Base-by-base conservation (phyloP, 108 stramenopile species). In the Pseudonitzschia delicatissima region DNA sequence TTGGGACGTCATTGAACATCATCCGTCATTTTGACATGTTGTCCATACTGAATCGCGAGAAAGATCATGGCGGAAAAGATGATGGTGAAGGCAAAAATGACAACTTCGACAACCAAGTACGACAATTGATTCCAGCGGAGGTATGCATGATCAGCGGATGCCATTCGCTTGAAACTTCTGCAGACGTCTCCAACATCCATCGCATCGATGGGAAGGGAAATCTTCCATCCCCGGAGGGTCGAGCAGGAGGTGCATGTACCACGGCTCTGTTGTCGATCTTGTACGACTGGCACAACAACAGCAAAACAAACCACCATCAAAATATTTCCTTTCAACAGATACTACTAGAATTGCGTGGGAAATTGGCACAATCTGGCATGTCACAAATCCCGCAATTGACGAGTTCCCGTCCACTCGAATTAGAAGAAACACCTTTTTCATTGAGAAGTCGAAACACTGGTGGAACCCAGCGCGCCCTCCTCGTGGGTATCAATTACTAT, bases 401-500 rank as follows among this genome's bases (percentile, higher is more conserved):
- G 25, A 78, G 84, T 15, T 86, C 85, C 52, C 77, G 85, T 37
- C 83, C 82, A 4, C 57, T 83, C 11, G 72, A 79, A 51, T 35
- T 83, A 8, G 8, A 71, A 9, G 40, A 44, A 9, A 59, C 45
- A 0, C 64, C 48, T 6, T 47, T 49, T 48, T 64, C 48, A 27
- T 18, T 64, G 64, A 34, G 13, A 13, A 32, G 33, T 17, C 21
- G 5, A 50, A 6, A 18, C 6, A 5, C 49, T 25, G 21, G 20
- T 9, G 77, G 73, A 31, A 82, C 69, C 17, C 68, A 72, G 5
- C 58, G 78, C 44, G 93, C 93, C 13, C 70, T 94, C 6, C 74
- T 94, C 76, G 83, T 94, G 62, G 87, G 95, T 50, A 96, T 96
- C 74, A 96, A 96, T 73, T 96, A 96, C 67, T 73, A 82, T 5